These are phyloP conservation scores for Neonectria punicea DNA, from an alignment of 2,329 filamentous ascomycete species.

Conservation along the genomic window DNA sequence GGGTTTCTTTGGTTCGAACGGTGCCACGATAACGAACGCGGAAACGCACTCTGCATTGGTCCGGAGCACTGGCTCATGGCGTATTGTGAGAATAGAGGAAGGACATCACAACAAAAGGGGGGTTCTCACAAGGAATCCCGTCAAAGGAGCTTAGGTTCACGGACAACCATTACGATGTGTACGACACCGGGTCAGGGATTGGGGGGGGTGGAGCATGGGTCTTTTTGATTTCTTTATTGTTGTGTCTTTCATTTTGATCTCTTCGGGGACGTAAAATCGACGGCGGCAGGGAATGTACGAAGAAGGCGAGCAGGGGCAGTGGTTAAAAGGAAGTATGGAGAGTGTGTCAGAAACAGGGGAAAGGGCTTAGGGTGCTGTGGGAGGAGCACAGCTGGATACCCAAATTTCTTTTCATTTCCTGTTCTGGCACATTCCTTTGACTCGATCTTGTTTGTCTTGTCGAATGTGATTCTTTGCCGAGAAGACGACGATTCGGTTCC, in stretches of 20 bases:
- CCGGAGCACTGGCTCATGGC: constrained; percentile 3
- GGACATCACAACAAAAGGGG: constrained; percentile 18
- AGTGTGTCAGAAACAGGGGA: constrained; percentile 7
- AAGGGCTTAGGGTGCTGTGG: not conserved
- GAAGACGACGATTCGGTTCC: constrained; percentile 46
- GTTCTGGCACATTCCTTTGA: constrained; percentile 30
- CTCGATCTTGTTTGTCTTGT: constrained; percentile 21
- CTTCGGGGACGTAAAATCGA: constrained; percentile 4
- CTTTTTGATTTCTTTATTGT: constrained; percentile 20
- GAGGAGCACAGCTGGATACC: constrained; percentile 33
- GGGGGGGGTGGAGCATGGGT: constrained; percentile 18
- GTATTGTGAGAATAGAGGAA: constrained; percentile 18
- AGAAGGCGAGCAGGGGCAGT: constrained; percentile 3
- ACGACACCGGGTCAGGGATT: constrained; percentile 33
- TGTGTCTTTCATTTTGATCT: not conserved
- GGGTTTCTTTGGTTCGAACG: constrained; percentile 35
- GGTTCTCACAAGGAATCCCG: not conserved
- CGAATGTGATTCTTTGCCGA: constrained; percentile 20
- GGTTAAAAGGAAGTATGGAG: constrained; percentile 9
- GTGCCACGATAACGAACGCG: constrained; percentile 10
- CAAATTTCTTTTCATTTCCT: constrained; percentile 35
- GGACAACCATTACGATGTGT: constrained; percentile 35
- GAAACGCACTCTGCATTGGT: constrained; percentile 10
- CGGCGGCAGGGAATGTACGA: constrained; percentile 35
- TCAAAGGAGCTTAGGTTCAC: constrained; percentile 6